Percentiles rank a stretch among this genome's conserved stretches.
These are phyloP conservation scores for Fusarium temperatum DNA, from an alignment of 2,329 filamentous ascomycete genomes.

Conservation along the genomic window DNA sequence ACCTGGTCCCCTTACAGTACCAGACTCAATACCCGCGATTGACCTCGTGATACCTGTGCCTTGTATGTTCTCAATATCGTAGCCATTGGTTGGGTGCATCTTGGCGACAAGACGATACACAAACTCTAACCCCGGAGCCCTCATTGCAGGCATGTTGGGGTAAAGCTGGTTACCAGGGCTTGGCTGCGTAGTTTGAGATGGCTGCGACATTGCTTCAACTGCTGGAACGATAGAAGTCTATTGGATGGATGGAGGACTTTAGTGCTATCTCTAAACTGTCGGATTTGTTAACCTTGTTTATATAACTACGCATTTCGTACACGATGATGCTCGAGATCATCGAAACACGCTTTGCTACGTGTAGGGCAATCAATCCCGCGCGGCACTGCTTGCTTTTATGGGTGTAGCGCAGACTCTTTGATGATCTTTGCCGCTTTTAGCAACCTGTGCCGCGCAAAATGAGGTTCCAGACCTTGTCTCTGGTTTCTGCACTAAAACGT, in stretches of 20 bases:
- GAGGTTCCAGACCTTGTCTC: not conserved
- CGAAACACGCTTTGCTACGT: not conserved
- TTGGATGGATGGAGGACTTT: not conserved
- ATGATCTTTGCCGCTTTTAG: not conserved
- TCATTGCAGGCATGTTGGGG: not conserved
- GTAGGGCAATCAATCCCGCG: not conserved
- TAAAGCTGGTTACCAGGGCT: not conserved
- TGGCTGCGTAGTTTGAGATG: not conserved
- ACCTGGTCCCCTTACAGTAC: not conserved
- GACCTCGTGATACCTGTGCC: not conserved
- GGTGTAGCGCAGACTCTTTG: rapidly evolving
- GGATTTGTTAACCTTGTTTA: not conserved
- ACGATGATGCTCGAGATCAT: not conserved
- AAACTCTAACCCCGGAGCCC: not conserved
- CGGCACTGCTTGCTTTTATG: not conserved
- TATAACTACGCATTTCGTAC: not conserved
- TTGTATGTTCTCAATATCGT: not conserved
- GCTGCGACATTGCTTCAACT: not conserved
- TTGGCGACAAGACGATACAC: not conserved
- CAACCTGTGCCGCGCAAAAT: not conserved
- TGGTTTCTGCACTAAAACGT: too few species aligned
- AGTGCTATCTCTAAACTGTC: not conserved
- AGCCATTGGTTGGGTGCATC: not conserved
- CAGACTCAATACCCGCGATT: not conserved
- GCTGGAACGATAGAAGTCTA: not conserved